Conservation (phyloP, 306 rosid genomes). For the Rosa chinensis region DNA sequence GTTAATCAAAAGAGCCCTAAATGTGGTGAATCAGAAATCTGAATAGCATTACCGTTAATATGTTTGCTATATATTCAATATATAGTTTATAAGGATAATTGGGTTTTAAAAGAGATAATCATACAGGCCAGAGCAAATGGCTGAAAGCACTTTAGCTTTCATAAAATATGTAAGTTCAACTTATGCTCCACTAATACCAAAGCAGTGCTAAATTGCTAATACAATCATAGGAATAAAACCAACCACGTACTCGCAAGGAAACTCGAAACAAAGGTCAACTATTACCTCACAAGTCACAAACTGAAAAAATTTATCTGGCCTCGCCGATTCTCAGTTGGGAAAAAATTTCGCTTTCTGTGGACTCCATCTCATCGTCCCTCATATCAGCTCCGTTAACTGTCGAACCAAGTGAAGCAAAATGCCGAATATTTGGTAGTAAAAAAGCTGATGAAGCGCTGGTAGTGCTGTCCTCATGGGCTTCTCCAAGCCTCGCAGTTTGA, state of each 20-base stretch:
- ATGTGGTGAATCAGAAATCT: not conserved
- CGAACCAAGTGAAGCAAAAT: conserved; percentile 29
- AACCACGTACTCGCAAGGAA: not conserved
- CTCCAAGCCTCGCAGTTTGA: conserved; percentile 28
- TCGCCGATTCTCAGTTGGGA: conserved; percentile 32
- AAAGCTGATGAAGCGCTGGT: conserved; percentile 22
- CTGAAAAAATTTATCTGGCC: conserved; percentile 7
- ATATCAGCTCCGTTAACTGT: conserved; percentile 9
- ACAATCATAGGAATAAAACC: not conserved
- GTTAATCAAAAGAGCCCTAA: not conserved
- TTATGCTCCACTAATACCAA: not conserved
- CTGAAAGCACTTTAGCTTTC: not conserved
- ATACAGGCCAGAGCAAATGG: not conserved
- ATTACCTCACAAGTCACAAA: not conserved
- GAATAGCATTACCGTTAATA: not conserved
- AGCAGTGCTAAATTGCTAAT: not conserved
- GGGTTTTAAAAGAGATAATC: too few relatives aligned
- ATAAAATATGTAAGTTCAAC: too few relatives aligned
- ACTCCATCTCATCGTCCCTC: conserved; percentile 6
- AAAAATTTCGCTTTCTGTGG: conserved; percentile 26
- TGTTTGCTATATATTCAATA: not conserved
- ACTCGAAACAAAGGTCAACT: not conserved
- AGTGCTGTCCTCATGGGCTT: conserved; percentile 45
- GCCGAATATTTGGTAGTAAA: conserved; percentile 11
- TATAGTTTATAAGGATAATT: too few relatives aligned